phyloP scores from a whole-genome alignment of 352 stramenopile genomes.

The Phytophthora multivora region DNA sequence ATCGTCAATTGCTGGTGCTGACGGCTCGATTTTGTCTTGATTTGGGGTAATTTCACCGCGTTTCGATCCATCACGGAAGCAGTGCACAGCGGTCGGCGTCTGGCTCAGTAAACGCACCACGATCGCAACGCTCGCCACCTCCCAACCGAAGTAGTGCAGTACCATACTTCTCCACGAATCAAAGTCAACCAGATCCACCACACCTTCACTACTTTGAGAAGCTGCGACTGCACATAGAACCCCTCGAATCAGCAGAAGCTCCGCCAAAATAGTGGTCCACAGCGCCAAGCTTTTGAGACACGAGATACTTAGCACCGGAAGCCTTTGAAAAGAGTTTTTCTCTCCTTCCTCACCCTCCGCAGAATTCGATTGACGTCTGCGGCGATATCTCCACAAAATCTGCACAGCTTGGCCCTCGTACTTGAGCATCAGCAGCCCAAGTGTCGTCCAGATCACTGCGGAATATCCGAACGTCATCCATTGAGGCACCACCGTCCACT shows the following conservation, averaged over 20 bases:
- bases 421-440: constrained; percentile 32
- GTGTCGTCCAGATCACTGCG: constrained; percentile 27
- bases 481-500: constrained; percentile 3
- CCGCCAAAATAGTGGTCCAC: constrained; percentile 29
- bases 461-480: constrained; percentile 32
- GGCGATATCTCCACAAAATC: constrained; percentile 27
- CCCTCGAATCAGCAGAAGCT: constrained; percentile 17
- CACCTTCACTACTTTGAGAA: neutral
- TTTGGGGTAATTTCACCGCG: neutral
- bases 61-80: neutral
- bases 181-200: neutral
- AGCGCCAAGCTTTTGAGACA: constrained; percentile 20
- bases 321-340: neutral
- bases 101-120: constrained; percentile 28
- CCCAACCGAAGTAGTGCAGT: constrained; percentile 27
- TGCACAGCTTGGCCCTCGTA: constrained; percentile 21
- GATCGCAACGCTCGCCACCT: constrained; percentile 13
- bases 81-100: constrained; percentile 30
- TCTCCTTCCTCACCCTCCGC: neutral
- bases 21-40: neutral
- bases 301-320: constrained; percentile 22
- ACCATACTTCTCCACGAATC: constrained; percentile 17
- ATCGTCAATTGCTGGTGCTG: constrained; percentile 9
- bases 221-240: constrained; percentile 11
- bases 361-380: constrained; percentile 1